Evolutionary conservation across 208 protist genomes (phyloP), one percentile per base, ranked within the genome.

Genomic region (Leishmania aethiopica): DNA sequence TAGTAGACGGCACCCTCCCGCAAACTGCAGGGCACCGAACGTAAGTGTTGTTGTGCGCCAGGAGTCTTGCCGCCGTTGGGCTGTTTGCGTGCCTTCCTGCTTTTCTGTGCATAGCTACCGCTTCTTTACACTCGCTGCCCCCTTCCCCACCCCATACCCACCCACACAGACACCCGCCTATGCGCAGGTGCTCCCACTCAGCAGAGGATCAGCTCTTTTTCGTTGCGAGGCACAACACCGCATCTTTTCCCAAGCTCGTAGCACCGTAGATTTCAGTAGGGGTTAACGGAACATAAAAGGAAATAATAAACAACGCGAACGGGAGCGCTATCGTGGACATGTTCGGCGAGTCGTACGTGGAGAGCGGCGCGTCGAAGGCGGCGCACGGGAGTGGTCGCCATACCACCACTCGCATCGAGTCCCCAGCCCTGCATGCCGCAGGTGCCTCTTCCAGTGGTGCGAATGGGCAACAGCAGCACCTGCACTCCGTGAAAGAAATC

Each of bases 401-500:
- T 35, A n/a, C 32, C 6, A 11, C 13, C 15, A 13, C n/a, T 15
- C 55, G 8, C 59, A 47, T 2, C 73, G 62, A 49, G 51, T 55
- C 40, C 69, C 10, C 59, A 42, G 49, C 79, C 19, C 22, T 47
- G 25, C 19, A 4, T 72, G 74, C 70, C 6, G 62, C 74, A 47
- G 75, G 70, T 2, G 8, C 71, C 22, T 42, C 66, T 28, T 28
- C 70, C 11, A 80, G 59, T 42, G 84, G 53, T 15, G n/a, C 71
- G 37, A 11, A 64, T 35, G 67, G 64, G 28, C 66, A 32, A 28
- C 75, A 35, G 59, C 57, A 55, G 79, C 80, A 10, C n/a, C 84
- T 69, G 32, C 91, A 88, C 73, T 91, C 88, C 25, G 92, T 95
- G 35, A 85, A 90, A 77, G 90, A 96, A 40, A 94, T 92, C 47